phyloP scores from a whole-genome alignment of 1,284 basidiomycete genomes.

The Ceraceosorus guamensis region DNA sequence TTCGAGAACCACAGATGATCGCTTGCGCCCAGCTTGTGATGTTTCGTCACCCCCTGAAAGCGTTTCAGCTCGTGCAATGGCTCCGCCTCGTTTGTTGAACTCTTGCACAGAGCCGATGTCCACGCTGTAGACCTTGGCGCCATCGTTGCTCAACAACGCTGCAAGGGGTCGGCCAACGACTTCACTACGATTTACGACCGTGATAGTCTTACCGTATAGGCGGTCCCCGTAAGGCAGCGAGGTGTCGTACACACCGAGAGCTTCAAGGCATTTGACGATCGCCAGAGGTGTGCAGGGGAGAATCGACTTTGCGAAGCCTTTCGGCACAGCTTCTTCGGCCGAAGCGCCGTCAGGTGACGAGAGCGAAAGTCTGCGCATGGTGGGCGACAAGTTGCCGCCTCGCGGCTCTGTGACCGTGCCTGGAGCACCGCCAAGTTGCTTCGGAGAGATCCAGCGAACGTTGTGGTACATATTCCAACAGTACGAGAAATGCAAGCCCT shows the following conservation, averaged over 20 bases:
- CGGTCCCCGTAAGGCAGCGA: conserved; percentile 88
- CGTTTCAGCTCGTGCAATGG: conserved; percentile 5
- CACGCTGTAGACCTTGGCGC: conserved; percentile 85
- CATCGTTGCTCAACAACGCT: conserved; percentile 87
- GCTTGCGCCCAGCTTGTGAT: conserved; percentile 7
- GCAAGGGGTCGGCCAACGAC: conserved; percentile 92
- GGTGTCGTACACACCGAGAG: conserved; percentile 82
- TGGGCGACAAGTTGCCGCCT: background rate
- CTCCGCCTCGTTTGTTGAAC: conserved; percentile 45
- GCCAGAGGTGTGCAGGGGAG: conserved; percentile 94
- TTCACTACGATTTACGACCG: conserved; percentile 93
- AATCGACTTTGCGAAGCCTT: conserved; percentile 82
- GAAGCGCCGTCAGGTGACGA: conserved; percentile 10
- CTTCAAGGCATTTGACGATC: conserved; percentile 84
- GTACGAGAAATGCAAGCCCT: conserved; percentile 74
- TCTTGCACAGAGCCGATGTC: conserved; percentile 87
- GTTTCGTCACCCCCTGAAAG: background rate
- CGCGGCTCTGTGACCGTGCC: conserved; percentile 35
- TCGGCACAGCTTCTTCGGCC: conserved; percentile 51
- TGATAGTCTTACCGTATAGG: conserved; percentile 84
- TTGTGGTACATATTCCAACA: conserved; percentile 50
- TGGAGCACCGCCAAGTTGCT: conserved; percentile 42
- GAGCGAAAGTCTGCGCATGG: background rate
- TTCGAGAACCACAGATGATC: conserved; percentile 44
- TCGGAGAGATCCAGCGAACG: conserved; percentile 44